Conservation (phyloP, 108 stramenopile species). For the Nitzschia putrida region DNA sequence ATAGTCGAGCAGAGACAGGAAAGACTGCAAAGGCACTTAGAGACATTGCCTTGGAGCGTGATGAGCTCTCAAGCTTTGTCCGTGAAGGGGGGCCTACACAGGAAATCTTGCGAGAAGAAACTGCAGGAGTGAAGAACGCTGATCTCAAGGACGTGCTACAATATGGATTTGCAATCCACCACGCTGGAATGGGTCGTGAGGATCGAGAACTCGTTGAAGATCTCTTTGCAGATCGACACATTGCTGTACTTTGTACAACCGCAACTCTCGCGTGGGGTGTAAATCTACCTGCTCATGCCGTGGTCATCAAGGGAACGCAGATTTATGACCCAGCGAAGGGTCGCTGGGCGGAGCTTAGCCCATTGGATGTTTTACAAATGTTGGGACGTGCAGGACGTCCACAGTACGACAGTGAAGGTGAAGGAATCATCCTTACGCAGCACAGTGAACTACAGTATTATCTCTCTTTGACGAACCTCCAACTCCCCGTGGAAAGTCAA, state of each 20-base stretch:
- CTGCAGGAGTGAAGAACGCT: constrained; percentile 81
- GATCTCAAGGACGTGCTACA: constrained; percentile 94
- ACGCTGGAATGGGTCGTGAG: constrained; percentile 94
- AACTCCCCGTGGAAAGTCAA: constrained; percentile 99
- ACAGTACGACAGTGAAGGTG: constrained; percentile 97
- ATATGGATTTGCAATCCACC: constrained; percentile 98
- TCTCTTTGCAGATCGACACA: constrained; percentile 94
- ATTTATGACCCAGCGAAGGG: constrained; percentile 98
- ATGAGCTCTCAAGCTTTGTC: constrained; percentile 86
- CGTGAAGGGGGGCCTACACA: constrained; percentile 88
- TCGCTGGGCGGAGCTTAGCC: constrained; percentile 97
- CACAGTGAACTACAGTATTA: constrained; percentile 99
- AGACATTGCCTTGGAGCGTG: constrained; percentile 91
- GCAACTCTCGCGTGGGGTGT: constrained; percentile 99
- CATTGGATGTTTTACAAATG: constrained; percentile 98
- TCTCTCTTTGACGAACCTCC: constrained; percentile 96
- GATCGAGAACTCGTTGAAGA: constrained; percentile 99
- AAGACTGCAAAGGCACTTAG: constrained; percentile 97
- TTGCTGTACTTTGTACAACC: constrained; percentile 94
- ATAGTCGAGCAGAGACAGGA: constrained; percentile 96
- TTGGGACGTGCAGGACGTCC: constrained; percentile 98
- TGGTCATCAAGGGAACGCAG: constrained; percentile 99
- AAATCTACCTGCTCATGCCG: constrained; percentile 98
- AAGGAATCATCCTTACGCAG: constrained; percentile 98
- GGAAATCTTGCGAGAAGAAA: constrained; percentile 91